These are phyloP conservation scores for Colletotrichum horii DNA, from an alignment of 2,329 filamentous ascomycete species.

Conservation along the genomic window DNA sequence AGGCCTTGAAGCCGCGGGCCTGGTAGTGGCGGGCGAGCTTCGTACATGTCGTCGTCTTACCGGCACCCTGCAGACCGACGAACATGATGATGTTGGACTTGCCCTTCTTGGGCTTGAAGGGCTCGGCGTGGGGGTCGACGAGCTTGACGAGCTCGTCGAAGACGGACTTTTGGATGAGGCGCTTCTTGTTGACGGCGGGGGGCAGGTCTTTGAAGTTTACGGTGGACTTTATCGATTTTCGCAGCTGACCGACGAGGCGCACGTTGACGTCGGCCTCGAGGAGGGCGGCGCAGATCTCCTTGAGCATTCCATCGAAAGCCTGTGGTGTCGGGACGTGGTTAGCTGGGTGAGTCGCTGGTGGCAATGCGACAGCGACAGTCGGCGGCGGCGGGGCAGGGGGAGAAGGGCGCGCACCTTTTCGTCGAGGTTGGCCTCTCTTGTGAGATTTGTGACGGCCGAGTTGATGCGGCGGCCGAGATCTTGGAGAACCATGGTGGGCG, in stretches of 20 bases:
- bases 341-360: neutral
- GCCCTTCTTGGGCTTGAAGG: constrained; percentile 96
- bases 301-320: constrained; percentile 98
- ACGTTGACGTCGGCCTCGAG: constrained; percentile 98
- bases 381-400: neutral
- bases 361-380: neutral
- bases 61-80: constrained; percentile 94
- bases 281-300: constrained; percentile 95
- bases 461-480: constrained; percentile 99
- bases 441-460: constrained; percentile 91
- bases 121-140: constrained; percentile 92
- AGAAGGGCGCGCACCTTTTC: constrained; percentile 73
- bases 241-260: constrained; percentile 85
- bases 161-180: constrained; percentile 95
- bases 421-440: constrained; percentile 89
- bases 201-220: constrained; percentile 97
- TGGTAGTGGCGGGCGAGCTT: constrained; percentile 96
- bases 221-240: constrained; percentile 87
- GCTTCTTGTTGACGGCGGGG: constrained; percentile 95
- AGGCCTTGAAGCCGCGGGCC: constrained; percentile 88
- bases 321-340: constrained; percentile 35
- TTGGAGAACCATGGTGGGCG: constrained; percentile 86
- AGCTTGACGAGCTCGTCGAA: constrained; percentile 96
- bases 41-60: constrained; percentile 98
- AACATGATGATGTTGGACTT: constrained; percentile 99